phyloP scores from a whole-genome alignment of 2,329 filamentous ascomycete genomes.

The Colletotrichum sublineola region DNA sequence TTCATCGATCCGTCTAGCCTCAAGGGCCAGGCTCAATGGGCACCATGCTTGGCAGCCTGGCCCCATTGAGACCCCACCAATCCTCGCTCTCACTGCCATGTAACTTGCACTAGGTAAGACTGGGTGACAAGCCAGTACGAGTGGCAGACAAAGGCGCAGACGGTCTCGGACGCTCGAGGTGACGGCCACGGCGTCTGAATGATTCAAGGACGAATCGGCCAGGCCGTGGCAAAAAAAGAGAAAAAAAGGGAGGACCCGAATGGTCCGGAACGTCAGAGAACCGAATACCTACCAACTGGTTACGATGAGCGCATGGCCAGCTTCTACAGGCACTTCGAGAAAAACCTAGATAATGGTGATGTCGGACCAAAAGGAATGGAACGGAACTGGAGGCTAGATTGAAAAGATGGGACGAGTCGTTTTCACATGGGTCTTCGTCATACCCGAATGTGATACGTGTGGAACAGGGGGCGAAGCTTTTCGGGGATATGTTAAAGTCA shows the following conservation, averaged over 20 bases:
- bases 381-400: too few relatives aligned
- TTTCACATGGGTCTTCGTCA: conserved; percentile 22
- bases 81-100: not conserved
- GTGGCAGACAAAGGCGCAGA: conserved; percentile 28
- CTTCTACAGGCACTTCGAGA: conserved; percentile 20
- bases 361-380: not conserved
- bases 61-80: conserved; percentile 10
- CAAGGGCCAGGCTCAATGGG: conserved; percentile 3
- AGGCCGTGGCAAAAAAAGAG: conserved; percentile 43
- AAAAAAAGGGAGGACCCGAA: conserved; percentile 37
- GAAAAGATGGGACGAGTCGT: conserved; percentile 21
- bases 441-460: not conserved
- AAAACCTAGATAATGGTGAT: not conserved
- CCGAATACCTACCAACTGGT: not conserved
- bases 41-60: conserved; percentile 10
- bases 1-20: conserved; percentile 26
- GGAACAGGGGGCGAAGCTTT: not conserved
- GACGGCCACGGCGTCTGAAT: conserved; percentile 24
- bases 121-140: not conserved
- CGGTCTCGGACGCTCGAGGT: conserved; percentile 17
- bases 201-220: conserved; percentile 42
- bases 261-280: conserved; percentile 40
- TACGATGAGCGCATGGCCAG: not conserved
- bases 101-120: not conserved
- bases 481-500: too few relatives aligned